Conservation (phyloP, 148 eudicot genomes). For the Fagopyrum tataricum region DNA sequence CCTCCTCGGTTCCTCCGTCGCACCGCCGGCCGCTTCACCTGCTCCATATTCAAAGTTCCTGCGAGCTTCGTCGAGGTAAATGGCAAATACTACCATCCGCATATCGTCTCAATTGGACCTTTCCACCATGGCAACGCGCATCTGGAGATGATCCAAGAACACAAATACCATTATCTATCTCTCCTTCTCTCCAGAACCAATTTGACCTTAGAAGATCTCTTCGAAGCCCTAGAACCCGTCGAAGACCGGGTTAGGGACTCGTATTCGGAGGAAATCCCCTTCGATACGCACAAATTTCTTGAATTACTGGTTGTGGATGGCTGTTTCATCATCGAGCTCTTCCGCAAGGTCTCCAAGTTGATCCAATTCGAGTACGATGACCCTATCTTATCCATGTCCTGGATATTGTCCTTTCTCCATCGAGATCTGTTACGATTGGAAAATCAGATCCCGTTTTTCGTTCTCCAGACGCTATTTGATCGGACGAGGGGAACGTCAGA, state of each 20-base stretch:
- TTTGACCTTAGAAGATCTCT: slow-evolving; percentile 25
- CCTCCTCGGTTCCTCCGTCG: slow-evolving; percentile 47
- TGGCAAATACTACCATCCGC: slow-evolving; percentile 47
- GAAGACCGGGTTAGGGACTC: slow-evolving; percentile 41
- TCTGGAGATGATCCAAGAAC: slow-evolving; percentile 63
- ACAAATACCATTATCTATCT: slow-evolving; percentile 63
- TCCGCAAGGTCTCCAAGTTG: slow-evolving; percentile 41
- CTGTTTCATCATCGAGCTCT: slow-evolving; percentile 67
- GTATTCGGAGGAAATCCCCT: slow-evolving; percentile 40
- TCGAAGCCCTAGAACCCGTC: slow-evolving; percentile 35
- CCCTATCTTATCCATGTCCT: slow-evolving; percentile 53
- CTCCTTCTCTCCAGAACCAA: slow-evolving; percentile 27
- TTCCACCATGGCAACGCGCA: slow-evolving; percentile 45
- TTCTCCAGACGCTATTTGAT: slow-evolving; percentile 49
- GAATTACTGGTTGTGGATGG: slow-evolving; percentile 86
- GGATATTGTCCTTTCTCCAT: slow-evolving; percentile 54
- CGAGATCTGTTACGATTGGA: slow-evolving; percentile 68
- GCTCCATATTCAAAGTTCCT: slow-evolving; percentile 74
- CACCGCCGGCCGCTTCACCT: slow-evolving; percentile 49
- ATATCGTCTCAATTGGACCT: slow-evolving; percentile 69
- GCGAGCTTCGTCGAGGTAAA: slow-evolving; percentile 43
- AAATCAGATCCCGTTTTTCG: slow-evolving; percentile 69
- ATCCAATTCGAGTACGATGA: slow-evolving; percentile 44
- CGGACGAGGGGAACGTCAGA: slow-evolving; percentile 22
- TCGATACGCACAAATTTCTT: slow-evolving; percentile 25